Percentiles rank a stretch among this genome's conserved stretches.
These are phyloP conservation scores for Butyriboletus appendiculatus DNA, from an alignment of 1,284 basidiomycete genomes.

Conservation along the genomic window DNA sequence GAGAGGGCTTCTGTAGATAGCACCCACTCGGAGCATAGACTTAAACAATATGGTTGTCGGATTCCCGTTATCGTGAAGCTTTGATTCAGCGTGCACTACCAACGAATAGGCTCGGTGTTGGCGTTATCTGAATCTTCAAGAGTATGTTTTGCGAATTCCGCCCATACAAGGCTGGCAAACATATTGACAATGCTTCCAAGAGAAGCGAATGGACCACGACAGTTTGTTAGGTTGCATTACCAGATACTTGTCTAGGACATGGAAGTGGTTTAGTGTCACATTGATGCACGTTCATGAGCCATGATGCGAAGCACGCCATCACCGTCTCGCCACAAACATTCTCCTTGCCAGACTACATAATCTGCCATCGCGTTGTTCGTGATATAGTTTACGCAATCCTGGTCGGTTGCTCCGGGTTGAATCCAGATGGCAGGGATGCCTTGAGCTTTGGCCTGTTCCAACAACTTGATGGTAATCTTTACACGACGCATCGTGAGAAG, in stretches of 20 bases:
- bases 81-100: not conserved
- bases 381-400: constrained; percentile 50
- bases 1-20: constrained; percentile 30
- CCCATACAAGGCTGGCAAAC: too few relatives aligned
- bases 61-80: not conserved
- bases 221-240: not conserved
- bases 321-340: constrained; percentile 35
- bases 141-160: too few relatives aligned
- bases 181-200: too few relatives aligned
- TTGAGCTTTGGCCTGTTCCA: constrained; percentile 65
- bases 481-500: not conserved
- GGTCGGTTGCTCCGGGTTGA: constrained; percentile 82
- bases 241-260: not conserved
- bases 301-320: constrained; percentile 26
- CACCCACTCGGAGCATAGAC: not conserved
- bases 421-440: constrained; percentile 76
- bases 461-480: constrained; percentile 66
- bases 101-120: not conserved
- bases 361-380: constrained; percentile 34
- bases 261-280: constrained; percentile 10
- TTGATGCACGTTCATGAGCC: constrained; percentile 18
- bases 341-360: constrained; percentile 33
- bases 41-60: not conserved
- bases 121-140: too few relatives aligned
- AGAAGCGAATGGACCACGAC: too few relatives aligned